Percentiles rank a stretch among this genome's conserved stretches.
Evolutionary conservation across 495 filamentous ascomycete species (phyloP).

Genomic region (Penicillium flavigenum): DNA sequence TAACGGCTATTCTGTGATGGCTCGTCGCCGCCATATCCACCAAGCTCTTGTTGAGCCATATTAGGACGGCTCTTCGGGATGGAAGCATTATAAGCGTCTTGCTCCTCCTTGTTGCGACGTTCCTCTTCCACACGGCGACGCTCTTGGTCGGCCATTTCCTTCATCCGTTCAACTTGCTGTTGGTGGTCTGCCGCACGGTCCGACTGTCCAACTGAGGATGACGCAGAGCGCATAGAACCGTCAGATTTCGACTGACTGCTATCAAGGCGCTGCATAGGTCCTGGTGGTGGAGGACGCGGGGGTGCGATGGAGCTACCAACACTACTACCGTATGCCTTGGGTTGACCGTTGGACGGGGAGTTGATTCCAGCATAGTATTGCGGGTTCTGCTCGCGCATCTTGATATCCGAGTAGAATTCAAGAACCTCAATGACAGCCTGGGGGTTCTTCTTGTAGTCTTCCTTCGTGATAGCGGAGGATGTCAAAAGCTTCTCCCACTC

Average conservation of each 20-base stretch:
- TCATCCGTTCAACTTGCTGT: conserved; percentile 48
- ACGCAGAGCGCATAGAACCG: conserved; percentile 34
- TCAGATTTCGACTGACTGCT: conserved; percentile 39
- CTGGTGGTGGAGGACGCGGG: conserved; percentile 66
- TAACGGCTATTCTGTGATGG: conserved; percentile 62
- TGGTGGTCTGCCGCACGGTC: conserved; percentile 44
- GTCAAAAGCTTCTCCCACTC: conserved; percentile 97
- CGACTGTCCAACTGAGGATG: conserved; percentile 36
- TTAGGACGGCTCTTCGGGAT: conserved; percentile 73
- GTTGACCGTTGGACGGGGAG: conserved; percentile 51
- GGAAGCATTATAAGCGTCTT: conserved; percentile 83
- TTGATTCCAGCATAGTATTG: conserved; percentile 70
- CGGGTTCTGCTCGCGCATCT: conserved; percentile 79
- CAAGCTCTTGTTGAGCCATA: conserved; percentile 84
- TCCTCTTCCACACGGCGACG: conserved; percentile 54
- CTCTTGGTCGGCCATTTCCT: conserved; percentile 51
- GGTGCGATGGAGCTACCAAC: conserved; percentile 74
- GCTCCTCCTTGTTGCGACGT: conserved; percentile 59
- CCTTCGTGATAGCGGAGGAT: conserved; percentile 93
- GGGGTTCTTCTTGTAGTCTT: conserved; percentile 97
- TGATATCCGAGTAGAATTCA: conserved; percentile 95
- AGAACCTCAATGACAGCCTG: conserved; percentile 96
- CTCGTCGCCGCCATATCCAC: conserved; percentile 58
- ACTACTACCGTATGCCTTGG: conserved; percentile 34
- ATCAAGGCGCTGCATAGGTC: conserved; percentile 45